Base-by-base conservation (phyloP, 257 asterid genomes). In the Rhazya stricta region DNA sequence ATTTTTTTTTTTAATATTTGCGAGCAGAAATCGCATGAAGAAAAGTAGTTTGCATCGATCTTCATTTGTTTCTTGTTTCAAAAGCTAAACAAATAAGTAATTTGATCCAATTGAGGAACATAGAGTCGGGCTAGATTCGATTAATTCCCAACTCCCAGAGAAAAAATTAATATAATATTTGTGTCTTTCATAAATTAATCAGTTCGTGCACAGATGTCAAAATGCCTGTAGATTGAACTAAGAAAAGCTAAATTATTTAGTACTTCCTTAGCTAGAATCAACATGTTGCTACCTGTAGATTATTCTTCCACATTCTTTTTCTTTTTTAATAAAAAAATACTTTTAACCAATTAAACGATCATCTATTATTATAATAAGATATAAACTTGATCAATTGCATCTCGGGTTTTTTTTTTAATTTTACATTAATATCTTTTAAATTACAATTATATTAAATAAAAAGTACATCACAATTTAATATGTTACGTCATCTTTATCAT, bases 171-270 rank as follows among this genome's bases (percentile, higher is more conserved):
- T 6, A 4, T 57, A 0, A 18, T 57, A 2, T 73, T 39, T 27
- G 57, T 41, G 58, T 39, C 32, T 66, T 58, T 58, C 16, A 41
- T 12, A 53, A n/a, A 34, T 34, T 29, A 34, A 41, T 3, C 58
- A 58, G 57, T 25, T 39, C 57, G 69, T 73, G 77, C 69, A 41
- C 57, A 73, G 39, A 73, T 73, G 58, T 41, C 67, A 54, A 72
- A 39, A 9, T 53, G 54, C 15, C 15, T 36, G 43, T 18, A 43
- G 9, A 43, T 11, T 23, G 36, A 42, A 42, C 25, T 25, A 23
- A 12, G 10, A 69, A 29, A 18, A 11, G 3, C 15, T 27, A n/a
- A 60, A 27, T 16, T 68, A 43, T 68, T 25, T 68, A 68, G 30
- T 25, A 15, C 43, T 42, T 42, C 12, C 34, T 42, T 50, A 13